Conservation (phyloP, 1,284 basidiomycete genomes). For the Moesziomyces sp. region DNA sequence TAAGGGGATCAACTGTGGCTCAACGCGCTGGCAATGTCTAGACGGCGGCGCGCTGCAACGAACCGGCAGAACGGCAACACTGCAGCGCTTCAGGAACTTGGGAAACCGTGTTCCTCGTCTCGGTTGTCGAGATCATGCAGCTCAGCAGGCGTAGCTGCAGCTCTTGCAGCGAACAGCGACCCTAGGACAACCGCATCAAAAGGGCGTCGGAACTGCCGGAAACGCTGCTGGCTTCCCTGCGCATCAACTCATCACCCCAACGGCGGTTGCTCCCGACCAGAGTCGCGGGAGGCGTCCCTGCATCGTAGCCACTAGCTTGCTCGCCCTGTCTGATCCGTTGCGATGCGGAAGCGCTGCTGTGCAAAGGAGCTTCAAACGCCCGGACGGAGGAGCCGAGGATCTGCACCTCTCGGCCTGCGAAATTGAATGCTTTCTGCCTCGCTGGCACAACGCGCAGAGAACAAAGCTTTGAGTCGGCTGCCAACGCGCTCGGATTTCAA, state of each 20-base stretch:
- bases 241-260: too few relatives aligned
- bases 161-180: slow-evolving; percentile 1
- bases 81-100: slow-evolving; percentile 3
- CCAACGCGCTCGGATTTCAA: slow-evolving; percentile 3
- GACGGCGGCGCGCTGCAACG: background rate
- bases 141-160: background rate
- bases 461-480: background rate
- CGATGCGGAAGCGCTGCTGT: too few relatives aligned
- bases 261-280: too few relatives aligned
- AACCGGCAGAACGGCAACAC: background rate
- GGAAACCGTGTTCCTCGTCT: background rate
- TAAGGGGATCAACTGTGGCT: background rate
- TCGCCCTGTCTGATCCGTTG: too few relatives aligned
- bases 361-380: background rate
- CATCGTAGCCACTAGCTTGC: background rate
- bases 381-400: background rate
- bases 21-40: background rate
- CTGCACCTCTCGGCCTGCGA: background rate
- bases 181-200: background rate
- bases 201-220: background rate
- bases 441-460: background rate
- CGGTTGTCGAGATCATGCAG: background rate
- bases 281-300: background rate
- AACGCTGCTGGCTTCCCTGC: slow-evolving; percentile 6
- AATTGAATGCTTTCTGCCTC: background rate